These are phyloP conservation scores for Toxoplasma gondii DNA, from an alignment of 169 alveolate species.

Conservation along the genomic window DNA sequence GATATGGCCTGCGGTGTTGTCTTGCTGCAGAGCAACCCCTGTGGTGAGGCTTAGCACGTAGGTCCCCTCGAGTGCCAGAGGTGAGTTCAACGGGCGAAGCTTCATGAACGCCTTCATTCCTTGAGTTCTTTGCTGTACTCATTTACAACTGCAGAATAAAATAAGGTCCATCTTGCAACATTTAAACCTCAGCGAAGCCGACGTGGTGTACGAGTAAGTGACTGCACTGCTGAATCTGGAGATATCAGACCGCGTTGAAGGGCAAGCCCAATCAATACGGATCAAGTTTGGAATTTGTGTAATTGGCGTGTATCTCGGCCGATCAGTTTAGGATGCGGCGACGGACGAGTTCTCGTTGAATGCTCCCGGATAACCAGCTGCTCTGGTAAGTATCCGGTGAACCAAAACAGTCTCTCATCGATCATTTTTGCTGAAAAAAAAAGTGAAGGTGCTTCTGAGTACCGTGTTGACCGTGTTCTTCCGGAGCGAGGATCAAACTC, in stretches of 20 bases:
- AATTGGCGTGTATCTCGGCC: background rate
- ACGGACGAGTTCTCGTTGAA: constrained; percentile 62
- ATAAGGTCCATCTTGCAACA: background rate
- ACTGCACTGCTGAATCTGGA: background rate
- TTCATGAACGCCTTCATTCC: background rate
- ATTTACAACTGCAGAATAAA: constrained; percentile 25
- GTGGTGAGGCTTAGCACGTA: constrained; percentile 14
- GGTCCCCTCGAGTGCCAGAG: background rate
- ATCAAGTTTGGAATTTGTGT: background rate
- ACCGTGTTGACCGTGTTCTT: background rate
- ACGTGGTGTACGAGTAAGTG: constrained; percentile 66
- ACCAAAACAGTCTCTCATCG: background rate
- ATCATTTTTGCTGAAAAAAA: too few species aligned
- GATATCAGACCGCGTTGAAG: background rate
- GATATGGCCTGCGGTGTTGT: background rate
- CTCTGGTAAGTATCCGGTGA: background rate
- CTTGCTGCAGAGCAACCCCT: background rate
- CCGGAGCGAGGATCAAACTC: background rate
- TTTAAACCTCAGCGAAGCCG: constrained; percentile 19
- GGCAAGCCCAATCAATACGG: background rate
- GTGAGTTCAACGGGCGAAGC: background rate
- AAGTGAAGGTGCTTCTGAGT: background rate
- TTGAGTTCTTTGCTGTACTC: background rate
- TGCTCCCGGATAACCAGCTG: constrained; percentile 48
- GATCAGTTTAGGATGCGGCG: constrained; percentile 65